phyloP scores from a whole-genome alignment of 2,329 filamentous ascomycete species.

The Ceratocystis cacaofunesta region DNA sequence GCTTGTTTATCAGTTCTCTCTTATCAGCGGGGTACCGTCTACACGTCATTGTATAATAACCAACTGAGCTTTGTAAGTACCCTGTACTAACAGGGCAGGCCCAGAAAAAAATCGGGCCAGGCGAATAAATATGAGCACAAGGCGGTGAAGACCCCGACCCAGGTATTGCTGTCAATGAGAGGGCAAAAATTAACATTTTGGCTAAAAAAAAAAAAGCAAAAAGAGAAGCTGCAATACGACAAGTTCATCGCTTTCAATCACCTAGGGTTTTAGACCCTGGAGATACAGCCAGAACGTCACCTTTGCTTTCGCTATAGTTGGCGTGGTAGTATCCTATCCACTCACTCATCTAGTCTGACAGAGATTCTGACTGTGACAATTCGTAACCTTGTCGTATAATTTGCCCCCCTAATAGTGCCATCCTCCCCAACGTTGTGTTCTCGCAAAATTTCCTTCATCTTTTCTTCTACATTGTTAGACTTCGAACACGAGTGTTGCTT shows the following conservation, averaged over 20 bases:
- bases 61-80: neutral
- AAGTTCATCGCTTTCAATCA: neutral
- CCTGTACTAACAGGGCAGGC: neutral
- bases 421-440: neutral
- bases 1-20: neutral
- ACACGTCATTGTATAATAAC: slow-evolving; percentile 1
- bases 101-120: too few species aligned
- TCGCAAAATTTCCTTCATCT: neutral
- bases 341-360: too few species aligned
- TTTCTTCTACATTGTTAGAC: neutral
- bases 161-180: too few species aligned
- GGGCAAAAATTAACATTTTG: neutral
- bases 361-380: too few species aligned
- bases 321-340: too few species aligned
- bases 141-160: too few species aligned
- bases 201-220: neutral
- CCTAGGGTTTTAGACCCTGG: neutral
- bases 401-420: neutral
- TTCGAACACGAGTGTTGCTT: neutral
- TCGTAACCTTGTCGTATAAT: neutral
- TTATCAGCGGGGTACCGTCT: slow-evolving; percentile 10
- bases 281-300: neutral
- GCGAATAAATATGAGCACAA: too few species aligned
- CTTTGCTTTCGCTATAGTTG: too few species aligned
- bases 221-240: neutral